Percentiles rank a stretch among this genome's conserved stretches.
Evolutionary conservation across 1,284 basidiomycete genomes (phyloP).

Genomic region (Salmacisia buchloeana): DNA sequence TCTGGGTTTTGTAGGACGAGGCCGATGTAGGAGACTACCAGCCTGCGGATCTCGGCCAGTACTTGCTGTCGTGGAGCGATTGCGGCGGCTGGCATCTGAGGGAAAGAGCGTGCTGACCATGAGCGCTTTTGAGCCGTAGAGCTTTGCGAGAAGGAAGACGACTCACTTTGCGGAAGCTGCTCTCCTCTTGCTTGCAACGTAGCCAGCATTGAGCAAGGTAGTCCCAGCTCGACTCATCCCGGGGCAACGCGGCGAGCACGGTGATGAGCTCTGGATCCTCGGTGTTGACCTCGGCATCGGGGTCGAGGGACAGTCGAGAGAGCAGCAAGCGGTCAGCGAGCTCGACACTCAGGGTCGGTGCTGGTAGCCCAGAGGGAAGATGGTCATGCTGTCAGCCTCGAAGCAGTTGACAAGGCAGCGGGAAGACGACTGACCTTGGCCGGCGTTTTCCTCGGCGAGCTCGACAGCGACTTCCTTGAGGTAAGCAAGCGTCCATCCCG

Average conservation of each 20-base stretch:
- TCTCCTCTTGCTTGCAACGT: slow-evolving; percentile 31
- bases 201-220: slow-evolving; percentile 90
- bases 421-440: slow-evolving; percentile 53
- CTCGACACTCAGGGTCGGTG: slow-evolving; percentile 16
- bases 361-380: background rate
- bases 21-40: slow-evolving; percentile 84
- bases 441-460: slow-evolving; percentile 62
- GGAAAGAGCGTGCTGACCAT: background rate
- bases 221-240: slow-evolving; percentile 77
- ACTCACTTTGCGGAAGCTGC: slow-evolving; percentile 18
- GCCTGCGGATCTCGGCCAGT: slow-evolving; percentile 33
- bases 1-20: slow-evolving; percentile 78
- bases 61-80: slow-evolving; percentile 57
- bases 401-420: no score
- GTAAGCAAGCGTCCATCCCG: slow-evolving; percentile 71
- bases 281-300: slow-evolving; percentile 65
- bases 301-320: slow-evolving; percentile 76
- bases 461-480: slow-evolving; percentile 72
- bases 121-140: background rate
- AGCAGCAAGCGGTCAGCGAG: slow-evolving; percentile 77
- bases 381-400: background rate
- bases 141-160: no score
- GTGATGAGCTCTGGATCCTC: slow-evolving; percentile 75
- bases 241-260: slow-evolving; percentile 71
- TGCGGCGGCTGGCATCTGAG: slow-evolving; percentile 32